A percentile compares a stretch with the other conserved stretches of the same genome.
Evolutionary conservation across 2,329 filamentous ascomycete species (phyloP).

Genomic region (Clonostachys solani): DNA sequence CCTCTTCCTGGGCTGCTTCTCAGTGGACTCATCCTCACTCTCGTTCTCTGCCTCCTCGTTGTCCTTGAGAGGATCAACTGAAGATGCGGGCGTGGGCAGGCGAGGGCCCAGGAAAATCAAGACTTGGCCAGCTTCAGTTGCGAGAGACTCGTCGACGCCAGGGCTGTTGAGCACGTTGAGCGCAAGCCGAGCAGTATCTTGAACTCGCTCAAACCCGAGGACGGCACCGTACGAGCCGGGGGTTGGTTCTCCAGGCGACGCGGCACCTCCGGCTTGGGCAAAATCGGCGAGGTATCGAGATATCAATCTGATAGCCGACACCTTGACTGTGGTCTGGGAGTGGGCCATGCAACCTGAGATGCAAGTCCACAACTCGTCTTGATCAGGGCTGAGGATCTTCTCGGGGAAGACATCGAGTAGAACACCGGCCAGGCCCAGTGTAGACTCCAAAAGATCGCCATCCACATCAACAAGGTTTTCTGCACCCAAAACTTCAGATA

Average conservation of each 20-base stretch:
- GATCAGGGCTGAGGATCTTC: conserved; percentile 54
- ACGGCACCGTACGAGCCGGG: conserved; percentile 66
- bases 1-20: conserved; percentile 24
- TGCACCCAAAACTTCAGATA: conserved; percentile 47
- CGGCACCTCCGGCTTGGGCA: conserved; percentile 53
- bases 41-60: conserved; percentile 28
- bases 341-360: conserved; percentile 68
- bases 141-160: conserved; percentile 69
- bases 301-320: conserved; percentile 69
- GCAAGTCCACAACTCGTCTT: conserved; percentile 65
- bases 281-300: conserved; percentile 79
- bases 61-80: conserved; percentile 35
- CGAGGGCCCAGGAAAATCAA: conserved; percentile 73
- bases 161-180: conserved; percentile 54
- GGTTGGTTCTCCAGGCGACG: conserved; percentile 50
- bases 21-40: conserved; percentile 35
- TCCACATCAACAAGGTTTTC: conserved; percentile 50
- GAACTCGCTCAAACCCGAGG: conserved; percentile 61
- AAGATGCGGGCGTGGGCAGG: conserved; percentile 30
- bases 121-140: conserved; percentile 74
- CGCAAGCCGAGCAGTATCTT: conserved; percentile 47
- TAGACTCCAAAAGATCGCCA: conserved; percentile 71
- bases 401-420: conserved; percentile 64
- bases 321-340: conserved; percentile 69
- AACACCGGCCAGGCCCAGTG: conserved; percentile 64